Conservation (phyloP, 768 basidiomycete species). For the Leucosporidium creatinivorum region DNA sequence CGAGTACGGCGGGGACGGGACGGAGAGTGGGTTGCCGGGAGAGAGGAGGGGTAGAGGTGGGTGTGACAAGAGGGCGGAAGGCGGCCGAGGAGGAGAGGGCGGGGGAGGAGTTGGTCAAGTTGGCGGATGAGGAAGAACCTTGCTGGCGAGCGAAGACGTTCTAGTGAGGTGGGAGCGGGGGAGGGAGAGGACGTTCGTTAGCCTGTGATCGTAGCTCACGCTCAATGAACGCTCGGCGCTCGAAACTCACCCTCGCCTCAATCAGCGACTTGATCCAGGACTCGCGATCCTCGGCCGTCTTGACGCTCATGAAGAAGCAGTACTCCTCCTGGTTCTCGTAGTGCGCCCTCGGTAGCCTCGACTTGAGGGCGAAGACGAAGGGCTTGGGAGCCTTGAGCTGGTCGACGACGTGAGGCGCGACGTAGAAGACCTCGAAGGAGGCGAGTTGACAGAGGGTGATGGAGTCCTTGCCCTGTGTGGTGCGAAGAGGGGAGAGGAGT, state of each 20-base stretch:
- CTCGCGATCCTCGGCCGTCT: constrained; percentile 58
- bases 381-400: constrained; percentile 70
- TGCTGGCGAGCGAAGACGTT: constrained; percentile 16
- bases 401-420: constrained; percentile 52
- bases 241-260: constrained; percentile 63
- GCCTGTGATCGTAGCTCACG: background rate
- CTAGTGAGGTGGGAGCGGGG: too few relatives aligned
- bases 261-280: constrained; percentile 73
- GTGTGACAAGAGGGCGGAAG: background rate
- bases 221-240: background rate
- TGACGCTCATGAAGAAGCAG: constrained; percentile 73
- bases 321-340: constrained; percentile 56
- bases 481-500: background rate
- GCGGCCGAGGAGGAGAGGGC: background rate
- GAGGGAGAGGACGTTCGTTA: background rate
- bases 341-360: constrained; percentile 47
- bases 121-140: background rate
- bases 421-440: constrained; percentile 77
- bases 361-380: constrained; percentile 79
- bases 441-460: constrained; percentile 71
- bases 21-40: background rate
- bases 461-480: constrained; percentile 70
- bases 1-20: background rate
- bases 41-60: background rate
- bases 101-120: background rate